phyloP scores from a whole-genome alignment of 176 grass and related monocot species.

The Dendrocalamus sinicus region DNA sequence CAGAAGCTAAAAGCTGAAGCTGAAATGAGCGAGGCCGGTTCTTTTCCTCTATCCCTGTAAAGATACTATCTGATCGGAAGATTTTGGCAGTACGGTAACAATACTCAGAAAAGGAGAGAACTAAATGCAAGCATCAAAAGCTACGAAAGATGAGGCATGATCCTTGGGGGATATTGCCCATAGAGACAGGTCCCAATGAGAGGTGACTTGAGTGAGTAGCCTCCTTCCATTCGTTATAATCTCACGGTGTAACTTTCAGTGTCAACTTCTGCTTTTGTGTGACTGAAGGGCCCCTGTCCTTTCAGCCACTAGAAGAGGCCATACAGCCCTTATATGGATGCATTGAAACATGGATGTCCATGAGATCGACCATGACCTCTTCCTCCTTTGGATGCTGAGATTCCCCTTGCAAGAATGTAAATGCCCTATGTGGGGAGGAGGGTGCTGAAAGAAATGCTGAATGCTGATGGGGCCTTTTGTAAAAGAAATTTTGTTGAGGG shows the following conservation, averaged over 20 bases:
- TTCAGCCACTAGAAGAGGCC: slow-evolving; percentile 42
- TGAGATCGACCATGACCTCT: neutral
- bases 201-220: slow-evolving; percentile 15
- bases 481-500: neutral
- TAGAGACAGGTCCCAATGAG: slow-evolving; percentile 36
- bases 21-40: too few relatives aligned
- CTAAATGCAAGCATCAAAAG: slow-evolving; percentile 30
- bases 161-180: slow-evolving; percentile 38
- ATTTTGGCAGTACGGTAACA: neutral
- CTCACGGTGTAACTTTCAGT: slow-evolving; percentile 45
- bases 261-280: slow-evolving; percentile 49
- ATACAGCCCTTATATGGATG: neutral
- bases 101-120: slow-evolving; percentile 35
- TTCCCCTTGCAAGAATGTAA: neutral
- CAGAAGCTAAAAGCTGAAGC: too few relatives aligned
- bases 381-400: slow-evolving; percentile 17
- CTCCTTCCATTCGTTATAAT: slow-evolving; percentile 32
- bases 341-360: neutral
- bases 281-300: slow-evolving; percentile 28
- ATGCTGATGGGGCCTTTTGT: too few relatives aligned
- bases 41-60: neutral
- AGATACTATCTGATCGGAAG: neutral
- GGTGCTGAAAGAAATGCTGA: neutral
- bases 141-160: slow-evolving; percentile 14
- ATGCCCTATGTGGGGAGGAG: neutral